Conservation (phyloP, 1,284 basidiomycete genomes). For the Trichosporon coremiiforme region DNA sequence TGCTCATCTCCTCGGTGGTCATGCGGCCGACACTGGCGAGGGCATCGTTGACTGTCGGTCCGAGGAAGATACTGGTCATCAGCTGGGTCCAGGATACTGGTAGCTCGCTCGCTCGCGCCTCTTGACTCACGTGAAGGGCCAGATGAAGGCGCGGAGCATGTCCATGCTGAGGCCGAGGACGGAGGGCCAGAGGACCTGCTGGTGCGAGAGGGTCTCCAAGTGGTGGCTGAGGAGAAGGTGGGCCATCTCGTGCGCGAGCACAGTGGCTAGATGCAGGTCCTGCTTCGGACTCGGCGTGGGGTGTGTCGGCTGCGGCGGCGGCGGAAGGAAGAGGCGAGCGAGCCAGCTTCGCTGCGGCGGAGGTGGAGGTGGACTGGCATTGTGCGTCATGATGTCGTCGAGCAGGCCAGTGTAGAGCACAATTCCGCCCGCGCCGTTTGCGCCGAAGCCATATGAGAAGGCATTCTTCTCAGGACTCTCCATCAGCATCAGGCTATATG, state of each 20-base stretch:
- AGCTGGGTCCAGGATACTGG: not conserved
- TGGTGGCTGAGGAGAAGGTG: slow-evolving; percentile 86
- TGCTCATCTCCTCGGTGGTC: slow-evolving; percentile 70
- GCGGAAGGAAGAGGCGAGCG: slow-evolving; percentile 44
- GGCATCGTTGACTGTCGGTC: slow-evolving; percentile 87
- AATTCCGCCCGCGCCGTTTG: slow-evolving; percentile 81
- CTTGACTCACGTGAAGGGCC: slow-evolving; percentile 68
- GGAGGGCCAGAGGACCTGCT: slow-evolving; percentile 76
- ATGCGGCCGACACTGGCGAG: slow-evolving; percentile 75
- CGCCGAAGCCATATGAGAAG: slow-evolving; percentile 88
- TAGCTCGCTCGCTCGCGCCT: no score
- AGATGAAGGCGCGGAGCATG: slow-evolving; percentile 71
- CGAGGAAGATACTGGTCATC: slow-evolving; percentile 67
- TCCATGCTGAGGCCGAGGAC: slow-evolving; percentile 74
- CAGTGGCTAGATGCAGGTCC: slow-evolving; percentile 76
- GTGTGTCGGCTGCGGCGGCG: slow-evolving; percentile 36
- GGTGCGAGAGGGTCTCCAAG: slow-evolving; percentile 80
- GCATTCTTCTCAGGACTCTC: slow-evolving; percentile 80
- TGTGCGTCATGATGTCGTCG: slow-evolving; percentile 69
- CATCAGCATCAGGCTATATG: slow-evolving; percentile 80
- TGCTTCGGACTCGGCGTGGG: slow-evolving; percentile 71
- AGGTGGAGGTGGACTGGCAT: slow-evolving; percentile 33
- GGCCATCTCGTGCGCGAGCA: slow-evolving; percentile 83
- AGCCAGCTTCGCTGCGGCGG: slow-evolving; percentile 20
- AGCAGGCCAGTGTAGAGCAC: slow-evolving; percentile 87